Evolutionary conservation across 169 alveolate species (phyloP).

Genomic region (Ichthyophthirius multifiliis): DNA sequence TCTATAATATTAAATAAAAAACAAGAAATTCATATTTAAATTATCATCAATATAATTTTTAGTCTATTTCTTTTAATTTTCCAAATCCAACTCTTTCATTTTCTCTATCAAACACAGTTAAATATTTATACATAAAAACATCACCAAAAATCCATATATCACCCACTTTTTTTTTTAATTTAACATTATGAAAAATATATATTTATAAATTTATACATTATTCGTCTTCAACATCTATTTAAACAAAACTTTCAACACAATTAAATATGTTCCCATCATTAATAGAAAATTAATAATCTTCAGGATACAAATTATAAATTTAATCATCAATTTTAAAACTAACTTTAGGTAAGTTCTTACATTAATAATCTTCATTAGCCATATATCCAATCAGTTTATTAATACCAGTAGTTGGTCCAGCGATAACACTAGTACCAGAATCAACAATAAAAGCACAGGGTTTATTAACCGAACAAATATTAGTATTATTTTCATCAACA

Average conservation of each 20-base stretch:
- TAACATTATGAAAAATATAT: not conserved
- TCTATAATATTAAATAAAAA: too few species aligned
- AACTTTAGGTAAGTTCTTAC: too few species aligned
- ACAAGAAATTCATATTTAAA: too few species aligned
- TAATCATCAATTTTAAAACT: too few species aligned
- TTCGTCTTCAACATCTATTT: not conserved
- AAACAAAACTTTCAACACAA: not conserved
- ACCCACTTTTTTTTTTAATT: not conserved
- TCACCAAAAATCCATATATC: conserved; percentile 60
- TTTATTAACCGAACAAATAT: conserved; percentile 23
- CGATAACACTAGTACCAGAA: conserved; percentile 69
- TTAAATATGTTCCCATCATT: not conserved
- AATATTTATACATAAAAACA: conserved; percentile 50
- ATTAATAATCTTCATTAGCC: too few species aligned
- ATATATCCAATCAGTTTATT: too few species aligned
- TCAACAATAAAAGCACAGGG: conserved; percentile 63
- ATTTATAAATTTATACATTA: not conserved
- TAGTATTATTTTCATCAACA: conserved; percentile 36
- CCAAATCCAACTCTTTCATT: conserved; percentile 55
- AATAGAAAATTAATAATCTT: too few species aligned
- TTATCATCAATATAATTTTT: too few species aligned
- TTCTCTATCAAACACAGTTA: conserved; percentile 66
- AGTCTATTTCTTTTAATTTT: too few species aligned
- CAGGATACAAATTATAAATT: too few species aligned
- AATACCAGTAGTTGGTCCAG: conserved; percentile 51